These are phyloP conservation scores for Aureobasidium sp. DNA, from an alignment of 2,329 filamentous ascomycete genomes.

Conservation along the genomic window DNA sequence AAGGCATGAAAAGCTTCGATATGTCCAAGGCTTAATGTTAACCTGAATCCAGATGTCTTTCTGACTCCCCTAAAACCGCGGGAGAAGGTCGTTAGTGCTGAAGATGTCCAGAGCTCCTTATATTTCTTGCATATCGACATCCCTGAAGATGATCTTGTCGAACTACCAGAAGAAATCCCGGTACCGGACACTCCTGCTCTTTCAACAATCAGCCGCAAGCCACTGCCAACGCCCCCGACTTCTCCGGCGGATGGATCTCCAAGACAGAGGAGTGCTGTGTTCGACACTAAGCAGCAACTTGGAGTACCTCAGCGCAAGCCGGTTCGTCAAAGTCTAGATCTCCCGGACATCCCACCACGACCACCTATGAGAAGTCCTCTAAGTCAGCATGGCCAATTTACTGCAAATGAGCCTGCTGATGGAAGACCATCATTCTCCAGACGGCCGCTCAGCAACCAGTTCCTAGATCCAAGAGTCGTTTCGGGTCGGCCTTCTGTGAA, in stretches of 20 bases:
- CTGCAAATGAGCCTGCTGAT: background rate
- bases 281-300: constrained; percentile 1
- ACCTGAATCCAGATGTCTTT: constrained; percentile 61
- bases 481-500: background rate
- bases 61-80: constrained; percentile 85
- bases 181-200: background rate
- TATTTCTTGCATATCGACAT: constrained; percentile 80
- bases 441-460: background rate
- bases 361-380: background rate
- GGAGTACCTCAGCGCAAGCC: constrained; percentile 6
- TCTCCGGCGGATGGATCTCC: constrained; percentile 6
- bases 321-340: constrained; percentile 4
- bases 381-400: background rate
- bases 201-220: constrained; percentile 12
- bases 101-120: constrained; percentile 77
- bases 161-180: background rate
- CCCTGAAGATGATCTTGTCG: constrained; percentile 7
- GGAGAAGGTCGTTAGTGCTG: constrained; percentile 76
- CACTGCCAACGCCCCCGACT: constrained; percentile 14
- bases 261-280: background rate
- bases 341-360: constrained; percentile 8
- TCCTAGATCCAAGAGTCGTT: background rate
- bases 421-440: background rate
- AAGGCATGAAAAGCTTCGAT: constrained; percentile 46
- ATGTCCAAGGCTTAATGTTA: constrained; percentile 13